Conservation (phyloP, 2,329 filamentous ascomycete genomes). For the Coleophoma cylindrospora region DNA sequence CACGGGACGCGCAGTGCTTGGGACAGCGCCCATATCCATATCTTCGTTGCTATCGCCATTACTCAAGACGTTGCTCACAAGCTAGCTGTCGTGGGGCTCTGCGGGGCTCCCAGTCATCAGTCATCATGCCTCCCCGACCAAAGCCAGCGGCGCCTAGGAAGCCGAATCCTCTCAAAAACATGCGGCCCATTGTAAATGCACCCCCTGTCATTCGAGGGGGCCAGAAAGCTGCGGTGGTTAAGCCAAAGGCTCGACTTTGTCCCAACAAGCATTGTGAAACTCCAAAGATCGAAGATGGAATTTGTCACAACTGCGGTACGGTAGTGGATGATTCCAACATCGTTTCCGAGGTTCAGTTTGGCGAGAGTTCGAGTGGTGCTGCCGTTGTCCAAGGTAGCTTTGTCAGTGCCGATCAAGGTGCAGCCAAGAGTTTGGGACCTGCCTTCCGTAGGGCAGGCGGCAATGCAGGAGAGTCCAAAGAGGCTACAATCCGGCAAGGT, state of each 20-base stretch:
- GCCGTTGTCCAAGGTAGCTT: constrained; percentile 89
- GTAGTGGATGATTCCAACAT: constrained; percentile 84
- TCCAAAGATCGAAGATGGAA: constrained; percentile 57
- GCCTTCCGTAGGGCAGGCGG: constrained; percentile 56
- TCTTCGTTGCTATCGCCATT: neutral
- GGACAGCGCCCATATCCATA: too few species aligned
- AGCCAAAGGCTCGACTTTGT: constrained; percentile 29
- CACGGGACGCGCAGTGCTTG: neutral
- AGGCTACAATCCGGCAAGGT: constrained; percentile 51
- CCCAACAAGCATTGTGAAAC: constrained; percentile 57
- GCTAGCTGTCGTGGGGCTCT: too few species aligned
- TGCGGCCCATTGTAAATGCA: constrained; percentile 2
- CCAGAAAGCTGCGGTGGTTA: constrained; percentile 2
- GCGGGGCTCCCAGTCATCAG: neutral
- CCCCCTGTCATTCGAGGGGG: constrained; percentile 1
- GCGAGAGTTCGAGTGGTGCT: constrained; percentile 78
- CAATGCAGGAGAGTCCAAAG: constrained; percentile 49
- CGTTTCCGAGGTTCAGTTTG: constrained; percentile 86
- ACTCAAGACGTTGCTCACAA: too few species aligned
- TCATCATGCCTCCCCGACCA: neutral
- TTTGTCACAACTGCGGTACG: constrained; percentile 80
- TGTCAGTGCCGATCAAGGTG: constrained; percentile 77
- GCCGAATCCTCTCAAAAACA: constrained; percentile 5
- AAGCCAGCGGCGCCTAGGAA: constrained; percentile 1
- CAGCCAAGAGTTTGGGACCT: constrained; percentile 46